These are phyloP conservation scores for Aspergillus sp. DNA, from an alignment of 2,329 filamentous ascomycete species.

Conservation along the genomic window DNA sequence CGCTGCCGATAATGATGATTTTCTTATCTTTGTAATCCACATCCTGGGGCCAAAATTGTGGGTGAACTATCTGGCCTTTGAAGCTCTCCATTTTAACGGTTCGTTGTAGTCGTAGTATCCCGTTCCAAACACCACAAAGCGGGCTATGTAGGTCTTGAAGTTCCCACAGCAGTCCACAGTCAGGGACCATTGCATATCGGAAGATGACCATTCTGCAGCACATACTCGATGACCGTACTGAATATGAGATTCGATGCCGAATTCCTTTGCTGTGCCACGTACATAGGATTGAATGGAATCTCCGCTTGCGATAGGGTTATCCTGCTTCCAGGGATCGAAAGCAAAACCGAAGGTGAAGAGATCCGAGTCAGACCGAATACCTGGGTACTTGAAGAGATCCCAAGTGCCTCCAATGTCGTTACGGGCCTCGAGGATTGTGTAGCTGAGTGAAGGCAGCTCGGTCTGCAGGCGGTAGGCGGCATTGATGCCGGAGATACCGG, in stretches of 20 bases:
- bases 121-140: conserved; percentile 59
- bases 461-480: conserved; percentile 68
- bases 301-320: conserved; percentile 53
- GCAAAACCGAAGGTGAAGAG: conserved; percentile 64
- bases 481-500: conserved; percentile 75
- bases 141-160: conserved; percentile 31
- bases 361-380: conserved; percentile 66
- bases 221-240: conserved; percentile 53
- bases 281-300: conserved; percentile 55
- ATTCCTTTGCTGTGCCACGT: conserved; percentile 55
- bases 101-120: conserved; percentile 75
- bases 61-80: conserved; percentile 63
- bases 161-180: conserved; percentile 36
- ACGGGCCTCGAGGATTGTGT: conserved; percentile 68
- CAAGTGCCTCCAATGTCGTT: conserved; percentile 71
- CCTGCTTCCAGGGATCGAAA: conserved; percentile 67
- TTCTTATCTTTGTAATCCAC: conserved; percentile 66
- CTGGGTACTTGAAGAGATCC: conserved; percentile 75
- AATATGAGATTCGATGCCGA: conserved; percentile 58
- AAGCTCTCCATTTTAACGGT: conserved; percentile 65
- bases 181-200: conserved; percentile 56
- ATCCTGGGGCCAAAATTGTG: conserved; percentile 74
- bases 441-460: conserved; percentile 56
- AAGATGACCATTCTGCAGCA: conserved; percentile 55
- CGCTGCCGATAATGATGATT: conserved; percentile 72